Percentiles rank a stretch among this genome's conserved stretches.
Evolutionary conservation across 108 stramenopile genomes (phyloP).

Genomic region (Nannochloropsis gaditana): DNA sequence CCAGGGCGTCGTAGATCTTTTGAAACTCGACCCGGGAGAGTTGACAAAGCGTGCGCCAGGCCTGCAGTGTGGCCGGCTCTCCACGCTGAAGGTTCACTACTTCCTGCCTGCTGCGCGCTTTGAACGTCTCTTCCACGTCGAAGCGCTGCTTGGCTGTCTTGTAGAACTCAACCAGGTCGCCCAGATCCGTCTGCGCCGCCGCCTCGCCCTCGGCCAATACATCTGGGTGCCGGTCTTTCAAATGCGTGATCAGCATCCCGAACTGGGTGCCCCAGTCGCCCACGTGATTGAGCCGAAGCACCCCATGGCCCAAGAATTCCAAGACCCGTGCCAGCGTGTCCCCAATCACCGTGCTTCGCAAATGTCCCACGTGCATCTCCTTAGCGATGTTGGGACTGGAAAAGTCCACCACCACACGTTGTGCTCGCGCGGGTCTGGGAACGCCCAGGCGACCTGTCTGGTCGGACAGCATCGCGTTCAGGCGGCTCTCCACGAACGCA

Average conservation of each 20-base stretch:
- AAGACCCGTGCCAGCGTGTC: slow-evolving; percentile 86
- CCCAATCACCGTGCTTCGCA: slow-evolving; percentile 97
- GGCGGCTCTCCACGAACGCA: not conserved
- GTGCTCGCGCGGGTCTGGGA: slow-evolving; percentile 27
- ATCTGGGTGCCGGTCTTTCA: slow-evolving; percentile 65
- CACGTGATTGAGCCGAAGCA: slow-evolving; percentile 93
- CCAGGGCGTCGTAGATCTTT: slow-evolving; percentile 86
- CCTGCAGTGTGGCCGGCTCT: slow-evolving; percentile 70
- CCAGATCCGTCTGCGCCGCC: slow-evolving; percentile 20
- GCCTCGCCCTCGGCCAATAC: slow-evolving; percentile 40
- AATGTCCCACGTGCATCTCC: slow-evolving; percentile 99
- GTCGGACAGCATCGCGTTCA: slow-evolving; percentile 35
- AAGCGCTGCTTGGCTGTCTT: slow-evolving; percentile 73
- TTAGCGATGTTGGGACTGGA: slow-evolving; percentile 99
- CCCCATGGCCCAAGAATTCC: slow-evolving; percentile 81
- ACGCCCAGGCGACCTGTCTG: slow-evolving; percentile 29
- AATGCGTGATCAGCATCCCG: slow-evolving; percentile 98
- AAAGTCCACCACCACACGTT: slow-evolving; percentile 89
- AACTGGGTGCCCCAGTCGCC: slow-evolving; percentile 99
- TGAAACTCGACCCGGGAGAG: slow-evolving; percentile 81
- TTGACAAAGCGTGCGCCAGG: slow-evolving; percentile 92
- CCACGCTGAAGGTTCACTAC: slow-evolving; percentile 97
- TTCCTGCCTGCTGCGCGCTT: slow-evolving; percentile 65
- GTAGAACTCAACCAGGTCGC: slow-evolving; percentile 43
- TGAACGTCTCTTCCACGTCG: slow-evolving; percentile 86